Evolutionary conservation across 2,329 filamentous ascomycete genomes (phyloP).

Genomic region (Colletotrichum sp.): DNA sequence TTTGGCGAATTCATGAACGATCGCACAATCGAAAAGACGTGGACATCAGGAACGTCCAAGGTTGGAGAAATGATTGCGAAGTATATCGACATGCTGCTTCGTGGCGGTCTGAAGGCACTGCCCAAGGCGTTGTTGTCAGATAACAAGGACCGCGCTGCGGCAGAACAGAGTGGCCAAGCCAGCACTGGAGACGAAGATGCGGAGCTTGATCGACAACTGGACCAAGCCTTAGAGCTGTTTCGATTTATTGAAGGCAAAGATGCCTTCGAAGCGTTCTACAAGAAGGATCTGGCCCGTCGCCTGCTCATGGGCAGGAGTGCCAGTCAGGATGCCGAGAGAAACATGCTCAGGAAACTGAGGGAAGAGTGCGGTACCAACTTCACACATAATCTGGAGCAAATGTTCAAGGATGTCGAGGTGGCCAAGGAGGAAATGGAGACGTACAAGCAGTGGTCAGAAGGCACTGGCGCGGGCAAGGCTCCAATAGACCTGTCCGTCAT

Average conservation of each 20-base stretch:
- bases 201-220: conserved; percentile 89
- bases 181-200: conserved; percentile 85
- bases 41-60: conserved; percentile 86
- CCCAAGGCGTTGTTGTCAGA: conserved; percentile 72
- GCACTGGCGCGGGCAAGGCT: conserved; percentile 37
- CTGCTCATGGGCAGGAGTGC: conserved; percentile 92
- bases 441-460: conserved; percentile 69
- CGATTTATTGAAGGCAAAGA: conserved; percentile 97
- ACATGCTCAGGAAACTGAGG: conserved; percentile 91
- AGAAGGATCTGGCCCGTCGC: conserved; percentile 90
- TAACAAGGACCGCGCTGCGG: conserved; percentile 58
- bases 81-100: conserved; percentile 88
- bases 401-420: conserved; percentile 98
- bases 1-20: conserved; percentile 95
- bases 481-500: conserved; percentile 81
- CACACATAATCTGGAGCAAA: conserved; percentile 96
- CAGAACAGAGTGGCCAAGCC: conserved; percentile 67
- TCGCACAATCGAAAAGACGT: conserved; percentile 72
- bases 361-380: conserved; percentile 93
- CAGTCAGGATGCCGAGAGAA: conserved; percentile 92
- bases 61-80: conserved; percentile 99
- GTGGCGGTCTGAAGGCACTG: conserved; percentile 85
- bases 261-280: conserved; percentile 98
- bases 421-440: conserved; percentile 91
- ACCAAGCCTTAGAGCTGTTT: conserved; percentile 93